Evolutionary conservation across 2,329 filamentous ascomycete genomes (phyloP), one percentile per base, ranked within the genome.

Genomic region (Ilyonectria destructans): DNA sequence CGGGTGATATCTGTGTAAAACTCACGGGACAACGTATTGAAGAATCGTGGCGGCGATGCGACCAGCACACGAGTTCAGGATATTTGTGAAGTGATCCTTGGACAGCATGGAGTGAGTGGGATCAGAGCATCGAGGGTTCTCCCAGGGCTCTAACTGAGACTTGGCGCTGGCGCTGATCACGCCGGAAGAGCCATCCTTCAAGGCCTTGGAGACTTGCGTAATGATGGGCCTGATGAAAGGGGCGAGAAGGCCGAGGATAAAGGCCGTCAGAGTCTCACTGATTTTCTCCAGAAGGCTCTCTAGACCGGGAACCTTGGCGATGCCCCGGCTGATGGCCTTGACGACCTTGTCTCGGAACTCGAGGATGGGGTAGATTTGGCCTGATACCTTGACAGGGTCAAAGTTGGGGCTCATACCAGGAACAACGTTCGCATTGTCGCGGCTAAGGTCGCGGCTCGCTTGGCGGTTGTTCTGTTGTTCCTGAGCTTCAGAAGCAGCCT

Each of bases 201-300:
- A 86, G 37, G 90, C 89, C 77, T 95, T 91, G 23, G 94, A 96
- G 6, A 96, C 94, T 60, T 93, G 90, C 59, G 92, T 92, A 80
- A 99, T 98, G 78, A 99, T 92, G 12, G 96, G 96, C 63, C 95
- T 90, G 69, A 99, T 89, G 80, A 97, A 98, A 0, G 96, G 96
- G 1, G 96, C 94, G 19, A 99, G 87, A 1, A 99, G 88, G 6
- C 95, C 95, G 69, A 99, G 88, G 58, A 99, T 90, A 79, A 98
- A 98, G 7, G 97, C 87, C 0, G 96, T 97, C 46, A 99, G 86
- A 1, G 93, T 96, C 83, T 99, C 96, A 63, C 93, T 94, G 75
- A 99, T 97, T 75, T 94, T 96, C 71, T 98, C 96, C 23, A 98
- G 90, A n/a, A 98, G 85, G 69, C 91, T 87, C 82, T 97, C 94